A percentile compares a stretch with the other conserved stretches of the same genome.
Evolutionary conservation across 2,329 filamentous ascomycete genomes (phyloP).

Genomic region (Didymella segeticola): DNA sequence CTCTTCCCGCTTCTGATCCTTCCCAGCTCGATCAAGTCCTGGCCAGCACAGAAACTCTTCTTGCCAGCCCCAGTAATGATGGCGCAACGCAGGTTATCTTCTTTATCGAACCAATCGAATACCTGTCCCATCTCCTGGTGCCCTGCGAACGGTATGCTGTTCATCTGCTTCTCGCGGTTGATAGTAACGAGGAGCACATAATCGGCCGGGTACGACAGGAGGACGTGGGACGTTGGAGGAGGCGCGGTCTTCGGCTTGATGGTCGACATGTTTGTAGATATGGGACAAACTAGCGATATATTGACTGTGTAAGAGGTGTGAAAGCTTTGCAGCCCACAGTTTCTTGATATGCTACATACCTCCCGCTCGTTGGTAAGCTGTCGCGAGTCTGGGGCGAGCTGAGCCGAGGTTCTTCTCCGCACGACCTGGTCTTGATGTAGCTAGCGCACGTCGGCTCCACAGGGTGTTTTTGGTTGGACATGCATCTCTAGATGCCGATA

Average conservation of each 20-base stretch:
- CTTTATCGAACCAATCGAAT: constrained; percentile 62
- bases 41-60: constrained; percentile 62
- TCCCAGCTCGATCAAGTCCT: constrained; percentile 59
- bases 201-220: constrained; percentile 56
- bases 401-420: constrained; percentile 12
- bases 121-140: constrained; percentile 59
- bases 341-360: constrained; percentile 12
- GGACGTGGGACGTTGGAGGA: constrained; percentile 42
- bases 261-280: constrained; percentile 33
- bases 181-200: constrained; percentile 62
- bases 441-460: background rate
- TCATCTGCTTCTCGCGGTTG: constrained; percentile 58
- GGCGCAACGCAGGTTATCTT: constrained; percentile 57
- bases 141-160: constrained; percentile 50
- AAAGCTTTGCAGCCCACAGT: background rate
- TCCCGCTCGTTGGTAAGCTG: constrained; percentile 4
- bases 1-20: constrained; percentile 38
- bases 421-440: background rate
- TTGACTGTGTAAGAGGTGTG: too few species aligned
- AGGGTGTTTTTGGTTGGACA: background rate
- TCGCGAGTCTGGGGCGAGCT: constrained; percentile 7
- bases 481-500: too few species aligned
- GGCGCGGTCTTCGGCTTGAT: constrained; percentile 38
- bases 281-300: too few species aligned
- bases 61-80: constrained; percentile 59